Percentiles rank a stretch among this genome's conserved stretches.
Conservation (phyloP, 2,329 filamentous ascomycete genomes). For the Alternaria sp. region DNA sequence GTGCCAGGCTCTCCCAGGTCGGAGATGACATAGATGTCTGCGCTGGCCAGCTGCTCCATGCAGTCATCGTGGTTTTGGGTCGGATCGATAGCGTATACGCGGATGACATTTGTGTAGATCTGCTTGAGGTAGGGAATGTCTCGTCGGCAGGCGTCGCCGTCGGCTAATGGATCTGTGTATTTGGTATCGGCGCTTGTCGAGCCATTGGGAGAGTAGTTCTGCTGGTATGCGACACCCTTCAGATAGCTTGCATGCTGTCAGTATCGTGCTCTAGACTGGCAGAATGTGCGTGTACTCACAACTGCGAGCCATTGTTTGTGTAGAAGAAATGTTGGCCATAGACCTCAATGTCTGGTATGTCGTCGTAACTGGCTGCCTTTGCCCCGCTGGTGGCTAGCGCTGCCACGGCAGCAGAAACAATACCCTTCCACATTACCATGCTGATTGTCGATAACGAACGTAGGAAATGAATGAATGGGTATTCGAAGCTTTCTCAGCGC, state of each 20-base stretch:
- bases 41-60: constrained; percentile 81
- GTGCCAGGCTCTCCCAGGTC: constrained; percentile 66
- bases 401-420: constrained; percentile 21
- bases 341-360: constrained; percentile 40
- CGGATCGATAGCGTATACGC: constrained; percentile 92
- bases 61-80: constrained; percentile 77
- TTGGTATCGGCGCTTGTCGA: constrained; percentile 46
- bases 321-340: constrained; percentile 89
- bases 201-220: constrained; percentile 46
- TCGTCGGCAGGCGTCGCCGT: constrained; percentile 73
- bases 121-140: constrained; percentile 83
- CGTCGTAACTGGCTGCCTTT: constrained; percentile 38
- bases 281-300: constrained; percentile 42
- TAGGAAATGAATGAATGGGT: constrained; percentile 5
- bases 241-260: constrained; percentile 65
- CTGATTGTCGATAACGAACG: constrained; percentile 7
- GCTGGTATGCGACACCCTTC: constrained; percentile 93
- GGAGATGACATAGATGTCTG: constrained; percentile 93
- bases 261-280: background rate
- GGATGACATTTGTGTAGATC: constrained; percentile 84
- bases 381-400: constrained; percentile 18
- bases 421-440: constrained; percentile 17
- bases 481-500: constrained; percentile 14
- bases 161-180: constrained; percentile 84
- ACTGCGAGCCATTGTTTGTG: constrained; percentile 78